phyloP scores from a whole-genome alignment of 2,329 filamentous ascomycete species.

The Amesomyces nigricolor region DNA sequence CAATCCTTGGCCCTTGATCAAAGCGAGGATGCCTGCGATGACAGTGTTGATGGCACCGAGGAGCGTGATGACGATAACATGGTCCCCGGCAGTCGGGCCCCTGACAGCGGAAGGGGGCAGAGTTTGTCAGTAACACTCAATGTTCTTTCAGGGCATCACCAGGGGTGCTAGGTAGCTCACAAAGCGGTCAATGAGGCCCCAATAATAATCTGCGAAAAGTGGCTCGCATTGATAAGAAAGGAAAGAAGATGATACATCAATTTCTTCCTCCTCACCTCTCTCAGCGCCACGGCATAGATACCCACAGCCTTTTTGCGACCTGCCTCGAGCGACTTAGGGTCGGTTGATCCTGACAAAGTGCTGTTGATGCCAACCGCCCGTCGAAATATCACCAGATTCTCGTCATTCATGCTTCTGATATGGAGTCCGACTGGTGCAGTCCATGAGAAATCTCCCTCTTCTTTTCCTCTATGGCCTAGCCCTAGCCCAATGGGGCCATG shows the following conservation, averaged over 20 bases:
- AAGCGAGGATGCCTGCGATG: constrained; percentile 55
- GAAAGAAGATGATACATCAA: constrained; percentile 34
- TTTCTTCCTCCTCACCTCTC: constrained; percentile 29
- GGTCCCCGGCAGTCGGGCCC: constrained; percentile 42
- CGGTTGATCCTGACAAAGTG: constrained; percentile 22
- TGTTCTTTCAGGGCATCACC: background rate
- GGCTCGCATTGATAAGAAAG: constrained; percentile 37
- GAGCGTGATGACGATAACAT: constrained; percentile 48
- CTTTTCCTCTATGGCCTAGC: constrained; percentile 20
- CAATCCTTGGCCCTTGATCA: constrained; percentile 47
- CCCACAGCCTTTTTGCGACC: constrained; percentile 34
- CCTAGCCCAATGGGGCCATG: background rate
- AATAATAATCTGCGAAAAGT: constrained; percentile 43
- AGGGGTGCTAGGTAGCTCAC: background rate
- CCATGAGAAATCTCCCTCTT: constrained; percentile 33
- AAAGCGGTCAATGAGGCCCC: constrained; percentile 44
- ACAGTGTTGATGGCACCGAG: constrained; percentile 59
- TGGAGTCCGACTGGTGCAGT: constrained; percentile 34
- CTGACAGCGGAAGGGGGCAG: background rate
- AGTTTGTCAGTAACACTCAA: background rate
- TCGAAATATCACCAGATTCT: constrained; percentile 39
- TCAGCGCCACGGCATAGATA: constrained; percentile 39
- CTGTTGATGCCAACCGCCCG: constrained; percentile 40
- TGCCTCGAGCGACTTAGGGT: constrained; percentile 30
- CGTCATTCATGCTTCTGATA: constrained; percentile 33